A percentile compares a stretch with the other conserved stretches of the same genome.
These are phyloP conservation scores for Poa annua DNA, from an alignment of 176 grass and related monocot species.

Conservation along the genomic window DNA sequence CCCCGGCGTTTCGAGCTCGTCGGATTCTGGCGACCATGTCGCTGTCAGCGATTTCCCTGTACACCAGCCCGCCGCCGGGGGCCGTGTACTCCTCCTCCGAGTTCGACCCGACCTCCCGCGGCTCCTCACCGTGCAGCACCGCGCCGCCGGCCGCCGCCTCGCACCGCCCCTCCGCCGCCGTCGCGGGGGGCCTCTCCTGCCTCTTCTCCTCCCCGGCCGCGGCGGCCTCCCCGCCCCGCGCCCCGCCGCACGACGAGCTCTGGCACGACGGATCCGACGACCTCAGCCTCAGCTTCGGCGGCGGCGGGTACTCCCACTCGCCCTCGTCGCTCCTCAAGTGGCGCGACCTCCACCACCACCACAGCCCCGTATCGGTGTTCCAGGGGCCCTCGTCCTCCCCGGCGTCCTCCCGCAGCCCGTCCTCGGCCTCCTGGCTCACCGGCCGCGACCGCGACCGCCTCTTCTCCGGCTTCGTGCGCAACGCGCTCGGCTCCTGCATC, in stretches of 20 bases:
- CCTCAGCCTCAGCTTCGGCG: neutral
- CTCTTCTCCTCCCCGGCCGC: constrained; percentile 74
- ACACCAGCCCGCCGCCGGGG: constrained; percentile 58
- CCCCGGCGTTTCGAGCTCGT: constrained; percentile 5
- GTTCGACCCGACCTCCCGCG: constrained; percentile 54
- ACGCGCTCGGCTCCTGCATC: constrained; percentile 73
- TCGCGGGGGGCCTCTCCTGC: constrained; percentile 69
- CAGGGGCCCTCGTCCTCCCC: constrained; percentile 57
- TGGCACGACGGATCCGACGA: constrained; percentile 78
- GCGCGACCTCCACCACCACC: constrained; percentile 51
- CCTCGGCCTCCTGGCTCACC: constrained; percentile 55
- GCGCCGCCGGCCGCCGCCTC: constrained; percentile 49
- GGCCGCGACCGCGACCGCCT: constrained; percentile 60
- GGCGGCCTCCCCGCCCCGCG: constrained; percentile 39
- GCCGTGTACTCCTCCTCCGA: constrained; percentile 54
- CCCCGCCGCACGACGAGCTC: constrained; percentile 52
- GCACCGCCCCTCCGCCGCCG: constrained; percentile 44
- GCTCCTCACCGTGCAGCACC: constrained; percentile 38
- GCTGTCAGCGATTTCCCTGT: constrained; percentile 74
- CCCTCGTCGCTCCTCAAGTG: constrained; percentile 71
- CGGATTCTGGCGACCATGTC: constrained; percentile 59
- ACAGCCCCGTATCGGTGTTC: constrained; percentile 67
- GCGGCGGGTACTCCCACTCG: constrained; percentile 48
- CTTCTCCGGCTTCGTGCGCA: constrained; percentile 73
- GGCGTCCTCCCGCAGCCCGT: constrained; percentile 67